These are phyloP conservation scores for Tremella yokohamensis DNA, from an alignment of 768 basidiomycete genomes.

Conservation along the genomic window DNA sequence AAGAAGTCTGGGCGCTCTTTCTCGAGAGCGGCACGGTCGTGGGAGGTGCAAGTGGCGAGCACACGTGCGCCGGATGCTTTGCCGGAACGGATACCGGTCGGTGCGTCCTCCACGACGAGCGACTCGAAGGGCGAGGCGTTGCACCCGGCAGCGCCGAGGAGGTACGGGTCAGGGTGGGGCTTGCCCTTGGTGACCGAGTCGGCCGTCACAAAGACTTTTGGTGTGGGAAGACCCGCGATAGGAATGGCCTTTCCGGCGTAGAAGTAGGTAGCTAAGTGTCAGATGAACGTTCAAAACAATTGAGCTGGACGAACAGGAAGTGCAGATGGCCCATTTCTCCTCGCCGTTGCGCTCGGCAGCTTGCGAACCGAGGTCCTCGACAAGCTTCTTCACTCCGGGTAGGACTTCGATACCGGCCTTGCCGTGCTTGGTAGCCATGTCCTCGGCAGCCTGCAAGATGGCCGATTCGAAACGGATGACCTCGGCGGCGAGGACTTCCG, in stretches of 20 bases:
- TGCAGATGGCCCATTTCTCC: conserved; percentile 80
- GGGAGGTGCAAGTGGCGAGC: conserved; percentile 80
- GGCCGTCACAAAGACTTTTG: conserved; percentile 66
- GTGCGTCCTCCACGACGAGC: conserved; percentile 77
- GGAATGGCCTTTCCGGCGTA: conserved; percentile 68
- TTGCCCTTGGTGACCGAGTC: conserved; percentile 73
- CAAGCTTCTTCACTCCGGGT: conserved; percentile 62
- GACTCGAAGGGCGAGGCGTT: conserved; percentile 60
- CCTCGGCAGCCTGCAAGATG: conserved; percentile 53
- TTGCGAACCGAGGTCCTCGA: conserved; percentile 53
- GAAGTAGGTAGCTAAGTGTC: conserved; percentile 64
- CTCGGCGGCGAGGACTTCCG: conserved; percentile 57
- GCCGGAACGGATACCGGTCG: conserved; percentile 73
- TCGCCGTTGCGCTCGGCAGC: conserved; percentile 48
- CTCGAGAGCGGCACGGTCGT: conserved; percentile 59
- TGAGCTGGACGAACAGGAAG: conserved; percentile 59
- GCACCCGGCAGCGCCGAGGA: conserved; percentile 65
- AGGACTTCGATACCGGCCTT: conserved; percentile 56
- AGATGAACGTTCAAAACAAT: no score
- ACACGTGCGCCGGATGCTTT: conserved; percentile 72
- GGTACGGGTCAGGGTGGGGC: conserved; percentile 81
- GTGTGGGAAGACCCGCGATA: conserved; percentile 62
- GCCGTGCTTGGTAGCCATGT: conserved; percentile 52
- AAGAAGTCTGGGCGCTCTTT: conserved; percentile 63
- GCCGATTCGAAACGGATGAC: conserved; percentile 57